These are phyloP conservation scores for Hansfordia pulvinata DNA, from an alignment of 2,329 filamentous ascomycete genomes.

Conservation along the genomic window DNA sequence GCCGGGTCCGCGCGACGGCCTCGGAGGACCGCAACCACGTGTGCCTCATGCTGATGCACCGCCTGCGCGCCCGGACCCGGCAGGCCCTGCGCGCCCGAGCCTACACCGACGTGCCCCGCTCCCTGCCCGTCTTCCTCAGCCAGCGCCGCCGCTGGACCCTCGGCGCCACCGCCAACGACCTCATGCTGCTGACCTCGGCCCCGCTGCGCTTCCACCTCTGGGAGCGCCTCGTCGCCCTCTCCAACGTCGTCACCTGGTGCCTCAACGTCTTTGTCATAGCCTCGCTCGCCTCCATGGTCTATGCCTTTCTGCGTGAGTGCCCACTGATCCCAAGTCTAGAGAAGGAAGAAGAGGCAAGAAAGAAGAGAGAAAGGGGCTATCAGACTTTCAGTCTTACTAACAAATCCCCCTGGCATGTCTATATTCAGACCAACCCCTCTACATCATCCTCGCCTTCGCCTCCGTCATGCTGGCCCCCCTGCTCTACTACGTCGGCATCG, in stretches of 20 bases:
- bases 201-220: constrained; percentile 29
- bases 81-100: constrained; percentile 32
- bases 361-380: too few relatives aligned
- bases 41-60: constrained; percentile 30
- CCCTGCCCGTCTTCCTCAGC: constrained; percentile 30
- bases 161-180: constrained; percentile 32
- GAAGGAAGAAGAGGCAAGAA: too few relatives aligned
- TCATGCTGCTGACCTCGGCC: constrained; percentile 31
- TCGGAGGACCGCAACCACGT: constrained; percentile 36
- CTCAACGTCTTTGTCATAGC: constrained; percentile 30
- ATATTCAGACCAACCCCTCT: neutral
- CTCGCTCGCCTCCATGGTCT: neutral
- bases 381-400: too few relatives aligned
- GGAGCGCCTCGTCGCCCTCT: constrained; percentile 28
- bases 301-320: neutral
- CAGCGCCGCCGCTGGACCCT: constrained; percentile 35
- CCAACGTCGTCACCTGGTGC: constrained; percentile 30
- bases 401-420: neutral
- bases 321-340: too few relatives aligned
- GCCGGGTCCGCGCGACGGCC: constrained; percentile 32
- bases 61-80: constrained; percentile 26
- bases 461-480: too few relatives aligned
- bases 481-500: neutral
- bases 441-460: too few relatives aligned
- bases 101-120: constrained; percentile 30